Evolutionary conservation across 208 protist species (phyloP).

Genomic region (Acanthamoeba triangularis): DNA sequence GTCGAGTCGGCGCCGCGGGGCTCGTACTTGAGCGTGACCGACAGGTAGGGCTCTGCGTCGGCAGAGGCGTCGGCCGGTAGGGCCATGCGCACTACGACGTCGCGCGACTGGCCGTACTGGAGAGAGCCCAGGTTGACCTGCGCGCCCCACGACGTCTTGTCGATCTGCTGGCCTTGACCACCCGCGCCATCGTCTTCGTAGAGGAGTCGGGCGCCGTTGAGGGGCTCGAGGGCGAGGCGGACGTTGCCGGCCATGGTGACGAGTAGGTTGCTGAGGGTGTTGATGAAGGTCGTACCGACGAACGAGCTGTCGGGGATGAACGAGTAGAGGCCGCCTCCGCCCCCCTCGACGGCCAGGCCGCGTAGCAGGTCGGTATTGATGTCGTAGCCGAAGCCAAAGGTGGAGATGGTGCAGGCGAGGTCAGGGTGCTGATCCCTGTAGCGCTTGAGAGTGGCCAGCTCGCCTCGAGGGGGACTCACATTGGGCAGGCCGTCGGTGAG

Average conservation of each 20-base stretch:
- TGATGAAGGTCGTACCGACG: conserved; percentile 89
- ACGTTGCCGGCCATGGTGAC: conserved; percentile 25
- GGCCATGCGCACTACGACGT: conserved; percentile 76
- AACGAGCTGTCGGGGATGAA: conserved; percentile 90
- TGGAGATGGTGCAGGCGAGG: conserved; percentile 78
- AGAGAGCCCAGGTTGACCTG: conserved; percentile 38
- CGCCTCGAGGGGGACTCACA: conserved; percentile 85
- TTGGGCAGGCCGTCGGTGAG: conserved; percentile 90
- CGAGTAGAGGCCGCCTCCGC: conserved; percentile 78
- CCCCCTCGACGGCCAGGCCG: conserved; percentile 81
- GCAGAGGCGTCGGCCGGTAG: neutral
- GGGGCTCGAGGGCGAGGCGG: conserved; percentile 59
- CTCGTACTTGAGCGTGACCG: conserved; percentile 70
- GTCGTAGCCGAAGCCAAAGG: conserved; percentile 91
- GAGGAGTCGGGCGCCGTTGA: neutral
- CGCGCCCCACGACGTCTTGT: neutral
- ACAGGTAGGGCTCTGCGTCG: neutral
- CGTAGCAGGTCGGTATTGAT: conserved; percentile 85
- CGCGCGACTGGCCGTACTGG: conserved; percentile 68
- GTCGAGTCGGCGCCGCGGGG: neutral
- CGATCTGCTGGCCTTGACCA: neutral
- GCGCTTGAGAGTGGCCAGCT: conserved; percentile 82
- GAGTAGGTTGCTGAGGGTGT: conserved; percentile 83
- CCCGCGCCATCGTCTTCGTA: neutral
- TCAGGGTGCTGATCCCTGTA: conserved; percentile 75